Base-by-base conservation (phyloP, 2,329 filamentous ascomycete species). In the Phyllosticta ampelicida region DNA sequence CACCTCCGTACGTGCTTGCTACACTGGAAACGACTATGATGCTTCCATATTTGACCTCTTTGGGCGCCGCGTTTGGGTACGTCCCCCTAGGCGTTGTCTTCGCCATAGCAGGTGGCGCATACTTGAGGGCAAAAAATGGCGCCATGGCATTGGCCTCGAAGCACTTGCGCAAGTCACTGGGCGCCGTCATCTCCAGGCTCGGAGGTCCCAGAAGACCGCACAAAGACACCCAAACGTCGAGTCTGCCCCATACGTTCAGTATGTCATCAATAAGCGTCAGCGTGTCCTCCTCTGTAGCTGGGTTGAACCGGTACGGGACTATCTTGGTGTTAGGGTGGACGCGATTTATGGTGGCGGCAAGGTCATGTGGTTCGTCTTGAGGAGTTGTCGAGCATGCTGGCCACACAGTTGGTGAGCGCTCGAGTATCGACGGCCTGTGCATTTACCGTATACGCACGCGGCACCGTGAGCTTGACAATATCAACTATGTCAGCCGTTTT, bases 81-180 rank as follows among this genome's bases (percentile, higher is more conserved):
- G 36, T 29, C 8, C 78, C 75, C 61, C 79, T 78, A 0, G 77
- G 73, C 0, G 78, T 79, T 6, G 78, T 77, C 66, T 85, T 85
- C 18, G 72, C 75, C 83, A 86, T 85, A 1, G 83, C 83, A 2
- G 81, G 78, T 0, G 82, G 81, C 0, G 81, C 81, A 64, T 85
- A 84, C 66, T 85, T 85, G 61, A 85, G 73, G 1, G 82, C 82
- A 63, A 83, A 84, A 73, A 86, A 85, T 1, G 83, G 81, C 6
- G 81, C 80, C 69, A 85, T 77, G 48, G 76, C 76, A 64, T 85
- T 83, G 2, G 80, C 78, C 64, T 84, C 80, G 66, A 85, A 84
- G 61, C 78, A 79, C 52, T 76, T 77, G 65, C 78, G 75, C 13
- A 85, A 71, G 64, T 83, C 80, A 10, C 72, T 69, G 0, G 82